Evolutionary conservation across 148 eudicot species (phyloP).

Genomic region (Cornus kousa): DNA sequence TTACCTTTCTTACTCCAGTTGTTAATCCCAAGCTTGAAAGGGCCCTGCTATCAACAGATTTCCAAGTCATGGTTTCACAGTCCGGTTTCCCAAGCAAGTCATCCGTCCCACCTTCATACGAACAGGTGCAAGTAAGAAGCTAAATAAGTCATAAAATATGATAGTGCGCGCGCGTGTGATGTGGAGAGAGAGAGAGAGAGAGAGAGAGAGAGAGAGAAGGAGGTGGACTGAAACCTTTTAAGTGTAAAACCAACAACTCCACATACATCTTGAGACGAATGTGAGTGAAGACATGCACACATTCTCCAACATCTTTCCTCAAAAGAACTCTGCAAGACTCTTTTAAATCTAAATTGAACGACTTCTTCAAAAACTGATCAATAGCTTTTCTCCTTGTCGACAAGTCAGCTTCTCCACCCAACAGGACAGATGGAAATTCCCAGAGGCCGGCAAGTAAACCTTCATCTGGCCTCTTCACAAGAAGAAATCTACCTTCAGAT

Average conservation of each 20-base stretch:
- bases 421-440: constrained; percentile 89
- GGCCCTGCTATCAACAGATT: constrained; percentile 56
- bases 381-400: constrained; percentile 53
- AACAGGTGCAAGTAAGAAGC: constrained; percentile 15
- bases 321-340: constrained; percentile 44
- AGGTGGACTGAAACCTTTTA: constrained; percentile 48
- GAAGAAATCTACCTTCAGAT: constrained; percentile 51
- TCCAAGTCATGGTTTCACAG: constrained; percentile 50
- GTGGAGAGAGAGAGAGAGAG: no score
- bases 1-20: constrained; percentile 94
- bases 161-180: not conserved
- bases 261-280: constrained; percentile 93
- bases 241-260: constrained; percentile 57
- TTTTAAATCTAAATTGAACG: constrained; percentile 51
- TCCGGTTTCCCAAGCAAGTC: constrained; percentile 29
- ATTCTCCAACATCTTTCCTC: constrained; percentile 87
- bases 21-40: constrained; percentile 88
- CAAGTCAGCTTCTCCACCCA: constrained; percentile 51
- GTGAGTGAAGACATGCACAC: constrained; percentile 75
- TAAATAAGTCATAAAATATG: not conserved
- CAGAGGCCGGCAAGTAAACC: constrained; percentile 98
- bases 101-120: constrained; percentile 40
- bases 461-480: constrained; percentile 85
- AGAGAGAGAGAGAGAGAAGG: no score
- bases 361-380: constrained; percentile 55